phyloP scores from a whole-genome alignment of 2,329 filamentous ascomycete genomes.

The Shiraia bambusicola region DNA sequence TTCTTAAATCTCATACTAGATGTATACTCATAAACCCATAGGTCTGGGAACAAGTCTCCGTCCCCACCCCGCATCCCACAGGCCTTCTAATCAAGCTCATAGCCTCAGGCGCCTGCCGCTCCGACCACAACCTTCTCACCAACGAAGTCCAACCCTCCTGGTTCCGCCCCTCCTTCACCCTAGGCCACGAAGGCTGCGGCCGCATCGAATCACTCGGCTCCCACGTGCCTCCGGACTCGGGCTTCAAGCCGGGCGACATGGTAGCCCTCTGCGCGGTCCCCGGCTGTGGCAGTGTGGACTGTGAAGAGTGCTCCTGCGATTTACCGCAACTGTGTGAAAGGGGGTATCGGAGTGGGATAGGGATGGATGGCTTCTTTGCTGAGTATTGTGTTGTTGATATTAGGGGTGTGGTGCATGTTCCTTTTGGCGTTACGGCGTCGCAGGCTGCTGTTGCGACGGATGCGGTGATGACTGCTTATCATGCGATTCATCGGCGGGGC shows the following conservation, averaged over 20 bases:
- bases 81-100: constrained; percentile 20
- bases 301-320: constrained; percentile 18
- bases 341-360: constrained; percentile 20
- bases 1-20: background rate
- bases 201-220: constrained; percentile 13
- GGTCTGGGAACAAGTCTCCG: constrained; percentile 19
- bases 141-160: constrained; percentile 23
- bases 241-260: constrained; percentile 16
- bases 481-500: constrained; percentile 21
- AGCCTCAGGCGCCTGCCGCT: constrained; percentile 23
- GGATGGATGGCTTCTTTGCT: constrained; percentile 21
- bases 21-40: background rate
- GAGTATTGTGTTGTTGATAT: constrained; percentile 18
- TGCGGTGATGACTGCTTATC: constrained; percentile 26
- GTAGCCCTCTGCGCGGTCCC: constrained; percentile 21
- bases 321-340: constrained; percentile 15
- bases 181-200: constrained; percentile 25
- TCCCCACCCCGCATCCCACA: constrained; percentile 11
- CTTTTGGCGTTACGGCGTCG: constrained; percentile 15
- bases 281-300: constrained; percentile 15
- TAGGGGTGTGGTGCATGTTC: constrained; percentile 17
- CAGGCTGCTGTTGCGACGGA: constrained; percentile 24
- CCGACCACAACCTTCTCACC: constrained; percentile 22
- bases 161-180: constrained; percentile 20
- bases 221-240: constrained; percentile 4